A percentile compares a stretch with the other conserved stretches of the same genome.
Evolutionary conservation across 2,329 filamentous ascomycete genomes (phyloP).

Genomic region (Phialophora verrucosa): DNA sequence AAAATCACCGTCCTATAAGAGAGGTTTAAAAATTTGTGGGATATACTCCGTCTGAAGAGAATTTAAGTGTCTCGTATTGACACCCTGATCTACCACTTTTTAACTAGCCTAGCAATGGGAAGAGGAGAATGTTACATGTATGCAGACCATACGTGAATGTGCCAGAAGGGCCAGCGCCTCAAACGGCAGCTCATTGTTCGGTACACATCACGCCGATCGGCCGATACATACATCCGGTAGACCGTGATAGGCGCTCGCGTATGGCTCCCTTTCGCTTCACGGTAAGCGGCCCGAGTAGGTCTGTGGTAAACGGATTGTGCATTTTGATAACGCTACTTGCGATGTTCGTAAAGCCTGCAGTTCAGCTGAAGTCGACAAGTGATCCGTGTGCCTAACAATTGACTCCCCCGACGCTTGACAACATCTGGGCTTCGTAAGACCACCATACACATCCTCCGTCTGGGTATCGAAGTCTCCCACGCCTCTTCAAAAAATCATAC

Average conservation of each 20-base stretch:
- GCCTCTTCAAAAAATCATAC: not conserved
- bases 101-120: not conserved
- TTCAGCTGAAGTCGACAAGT: not conserved
- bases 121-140: conserved; percentile 16
- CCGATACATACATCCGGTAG: not conserved
- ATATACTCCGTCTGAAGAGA: too few species aligned
- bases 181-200: not conserved
- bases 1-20: too few species aligned
- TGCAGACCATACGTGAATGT: not conserved
- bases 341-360: not conserved
- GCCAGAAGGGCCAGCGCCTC: not conserved
- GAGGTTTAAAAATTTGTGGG: too few species aligned
- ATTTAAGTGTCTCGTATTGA: not conserved
- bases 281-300: conserved; percentile 9
- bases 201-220: not conserved
- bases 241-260: not conserved
- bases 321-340: conserved; percentile 6
- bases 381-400: not conserved
- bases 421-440: not conserved
- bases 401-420: not conserved
- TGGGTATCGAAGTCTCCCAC: not conserved
- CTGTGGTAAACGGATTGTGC: conserved; percentile 1
- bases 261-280: not conserved
- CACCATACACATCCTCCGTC: not conserved
- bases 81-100: too few species aligned